Evolutionary conservation across 345 rosid genomes (phyloP), one percentile per base, ranked within the genome.

Genomic region (Eucalyptus erythrocorys): DNA sequence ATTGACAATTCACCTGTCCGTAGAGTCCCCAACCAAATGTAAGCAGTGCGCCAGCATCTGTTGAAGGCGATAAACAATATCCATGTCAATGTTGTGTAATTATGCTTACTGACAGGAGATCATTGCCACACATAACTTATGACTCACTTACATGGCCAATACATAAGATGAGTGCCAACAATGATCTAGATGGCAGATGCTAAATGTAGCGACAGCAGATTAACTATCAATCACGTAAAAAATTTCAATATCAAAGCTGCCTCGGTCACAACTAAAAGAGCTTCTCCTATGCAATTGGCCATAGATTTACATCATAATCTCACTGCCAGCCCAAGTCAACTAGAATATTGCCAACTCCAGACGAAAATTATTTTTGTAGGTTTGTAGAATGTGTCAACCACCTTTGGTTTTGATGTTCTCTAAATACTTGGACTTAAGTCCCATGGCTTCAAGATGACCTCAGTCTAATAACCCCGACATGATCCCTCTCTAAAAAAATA

Each of bases 1-100:
- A 76, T 76, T 9, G 10, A 87, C 57, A 27, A 61, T 79, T 93
- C 90, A 97, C 99, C 99, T 98, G 99, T 92, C 99, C 99, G 88
- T 98, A 97, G 89, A 96, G 98, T 88, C 99, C 99, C 99, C 99
- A 98, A 55, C 99, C 99, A 92, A 98, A 98, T n/a, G 99, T 93
- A 86, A 98, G 96, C 21, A 98, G 89, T 22, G 97, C 99, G 82
- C 99, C 99, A 89, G 99, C 96, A 95, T 98, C 99, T 98, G 95
- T 76, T 88, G 27, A 82, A 90, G 12, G 87, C 66, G 92, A 87
- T 87, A 87, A 90, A 87, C 85, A 82, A 87, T n/a, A 85, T 82
- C 40, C 45, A 17, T 50, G 61, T 86, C 45, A 86, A 30, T 50
- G 61, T 16, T 85, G 37, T 55, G 45, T 50, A 40, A 40, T 76